A percentile compares a stretch with the other conserved stretches of the same genome.
Conservation (phyloP, 1,284 basidiomycete genomes). For the Chondrostereum purpureum region DNA sequence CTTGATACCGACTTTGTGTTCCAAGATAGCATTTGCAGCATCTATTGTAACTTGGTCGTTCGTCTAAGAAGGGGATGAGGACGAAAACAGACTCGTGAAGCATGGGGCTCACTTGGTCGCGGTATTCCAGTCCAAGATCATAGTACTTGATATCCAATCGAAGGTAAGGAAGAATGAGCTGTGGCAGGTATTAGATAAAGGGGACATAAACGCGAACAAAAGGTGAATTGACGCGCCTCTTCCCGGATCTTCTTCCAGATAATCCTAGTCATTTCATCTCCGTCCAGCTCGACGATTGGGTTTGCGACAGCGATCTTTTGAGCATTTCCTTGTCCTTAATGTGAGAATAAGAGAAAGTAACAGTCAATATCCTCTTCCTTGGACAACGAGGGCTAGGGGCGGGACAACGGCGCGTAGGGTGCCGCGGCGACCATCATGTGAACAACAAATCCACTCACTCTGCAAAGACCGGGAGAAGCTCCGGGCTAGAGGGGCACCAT, state of each 20-base stretch:
- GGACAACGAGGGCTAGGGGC: too few species aligned
- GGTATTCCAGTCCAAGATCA: slow-evolving; percentile 90
- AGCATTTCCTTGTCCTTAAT: background rate
- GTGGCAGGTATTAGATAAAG: slow-evolving; percentile 6
- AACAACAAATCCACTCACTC: background rate
- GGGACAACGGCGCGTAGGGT: too few species aligned
- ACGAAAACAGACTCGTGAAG: too few species aligned
- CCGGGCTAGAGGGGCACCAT: background rate
- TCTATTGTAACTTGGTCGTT: slow-evolving; percentile 93
- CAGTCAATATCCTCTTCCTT: background rate
- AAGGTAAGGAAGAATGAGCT: slow-evolving; percentile 94
- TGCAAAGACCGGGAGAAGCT: background rate
- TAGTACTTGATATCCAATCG: slow-evolving; percentile 98
- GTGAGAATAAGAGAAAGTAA: background rate
- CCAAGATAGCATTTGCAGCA: slow-evolving; percentile 85
- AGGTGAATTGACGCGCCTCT: slow-evolving; percentile 79
- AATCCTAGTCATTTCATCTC: slow-evolving; percentile 96
- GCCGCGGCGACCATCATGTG: too few species aligned
- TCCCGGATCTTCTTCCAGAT: slow-evolving; percentile 99
- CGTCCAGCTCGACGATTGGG: slow-evolving; percentile 94
- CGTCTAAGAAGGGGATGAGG: slow-evolving; percentile 51
- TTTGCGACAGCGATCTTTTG: slow-evolving; percentile 72
- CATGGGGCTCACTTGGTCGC: slow-evolving; percentile 75
- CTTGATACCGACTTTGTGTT: slow-evolving; percentile 90
- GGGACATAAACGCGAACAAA: slow-evolving; percentile 3